Evolutionary conservation across 2,329 filamentous ascomycete genomes (phyloP).

Genomic region (Ascosphaera apis): DNA sequence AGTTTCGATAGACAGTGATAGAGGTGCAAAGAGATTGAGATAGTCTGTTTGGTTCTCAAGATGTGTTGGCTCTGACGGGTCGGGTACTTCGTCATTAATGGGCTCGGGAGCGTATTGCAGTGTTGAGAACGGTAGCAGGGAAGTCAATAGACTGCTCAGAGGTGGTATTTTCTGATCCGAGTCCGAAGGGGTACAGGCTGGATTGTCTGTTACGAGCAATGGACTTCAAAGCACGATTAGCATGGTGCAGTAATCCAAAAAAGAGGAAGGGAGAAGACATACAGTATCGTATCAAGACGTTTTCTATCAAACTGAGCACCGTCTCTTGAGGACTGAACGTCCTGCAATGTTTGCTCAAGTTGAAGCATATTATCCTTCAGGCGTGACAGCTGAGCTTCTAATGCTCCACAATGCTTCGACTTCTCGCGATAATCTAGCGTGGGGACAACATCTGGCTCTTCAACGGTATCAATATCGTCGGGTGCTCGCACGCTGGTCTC

Average conservation of each 20-base stretch:
- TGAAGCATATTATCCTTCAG: constrained; percentile 36
- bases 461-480: too few species aligned
- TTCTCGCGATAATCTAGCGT: constrained; percentile 15
- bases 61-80: constrained; percentile 9
- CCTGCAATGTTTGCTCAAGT: constrained; percentile 16
- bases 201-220: constrained; percentile 12
- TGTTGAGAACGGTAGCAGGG: constrained; percentile 18
- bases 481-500: too few species aligned
- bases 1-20: constrained; percentile 27
- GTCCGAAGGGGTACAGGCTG: constrained; percentile 7
- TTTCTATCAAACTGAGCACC: too few species aligned
- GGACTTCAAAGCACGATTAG: constrained; percentile 11
- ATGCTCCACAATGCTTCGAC: constrained; percentile 27
- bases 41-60: constrained; percentile 39
- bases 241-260: neutral
- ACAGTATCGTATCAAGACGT: constrained; percentile 13
- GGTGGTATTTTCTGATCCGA: too few species aligned
- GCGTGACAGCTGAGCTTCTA: constrained; percentile 32
- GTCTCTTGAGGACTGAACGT: too few species aligned
- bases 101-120: constrained; percentile 6
- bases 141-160: constrained; percentile 10
- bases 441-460: too few species aligned
- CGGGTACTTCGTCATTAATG: too few species aligned
- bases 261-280: constrained; percentile 5
- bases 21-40: constrained; percentile 45